Evolutionary conservation across 2,329 filamentous ascomycete genomes (phyloP).

Genomic region (Fusarium aywerte): DNA sequence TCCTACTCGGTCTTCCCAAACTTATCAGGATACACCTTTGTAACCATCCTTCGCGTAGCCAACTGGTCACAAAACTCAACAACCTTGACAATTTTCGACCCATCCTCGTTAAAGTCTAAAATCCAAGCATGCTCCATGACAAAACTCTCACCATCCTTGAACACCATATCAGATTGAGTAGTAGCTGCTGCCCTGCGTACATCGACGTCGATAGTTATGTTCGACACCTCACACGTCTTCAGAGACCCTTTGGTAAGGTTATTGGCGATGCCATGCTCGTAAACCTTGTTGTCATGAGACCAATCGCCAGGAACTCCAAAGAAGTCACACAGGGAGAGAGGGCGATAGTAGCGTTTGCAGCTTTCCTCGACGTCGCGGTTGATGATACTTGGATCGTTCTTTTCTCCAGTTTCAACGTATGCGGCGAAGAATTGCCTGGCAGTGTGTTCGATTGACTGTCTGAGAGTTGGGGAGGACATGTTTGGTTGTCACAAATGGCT

Average conservation of each 20-base stretch:
- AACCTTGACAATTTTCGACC: neutral
- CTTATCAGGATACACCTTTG: neutral
- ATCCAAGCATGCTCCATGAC: slow-evolving; percentile 7
- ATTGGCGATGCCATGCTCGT: neutral
- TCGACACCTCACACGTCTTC: neutral
- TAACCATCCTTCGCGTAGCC: neutral
- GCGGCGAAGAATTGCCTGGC: neutral
- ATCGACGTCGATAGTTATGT: neutral
- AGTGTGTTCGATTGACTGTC: neutral
- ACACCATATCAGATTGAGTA: neutral
- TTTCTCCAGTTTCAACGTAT: neutral
- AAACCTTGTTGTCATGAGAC: neutral
- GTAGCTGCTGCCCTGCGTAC: neutral
- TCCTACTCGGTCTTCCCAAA: neutral
- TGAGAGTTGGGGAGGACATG: neutral
- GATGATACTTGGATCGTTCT: neutral
- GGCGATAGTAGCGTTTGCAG: neutral
- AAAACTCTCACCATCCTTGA: neutral
- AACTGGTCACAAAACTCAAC: slow-evolving; percentile 1
- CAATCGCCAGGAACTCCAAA: neutral
- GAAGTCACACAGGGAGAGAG: neutral
- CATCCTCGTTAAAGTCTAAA: neutral
- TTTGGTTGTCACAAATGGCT: too few relatives aligned
- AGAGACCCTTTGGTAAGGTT: neutral
- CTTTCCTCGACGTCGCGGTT: neutral